Base-by-base conservation (phyloP, 179 eudicot genomes). In the Kewa caespitosa region DNA sequence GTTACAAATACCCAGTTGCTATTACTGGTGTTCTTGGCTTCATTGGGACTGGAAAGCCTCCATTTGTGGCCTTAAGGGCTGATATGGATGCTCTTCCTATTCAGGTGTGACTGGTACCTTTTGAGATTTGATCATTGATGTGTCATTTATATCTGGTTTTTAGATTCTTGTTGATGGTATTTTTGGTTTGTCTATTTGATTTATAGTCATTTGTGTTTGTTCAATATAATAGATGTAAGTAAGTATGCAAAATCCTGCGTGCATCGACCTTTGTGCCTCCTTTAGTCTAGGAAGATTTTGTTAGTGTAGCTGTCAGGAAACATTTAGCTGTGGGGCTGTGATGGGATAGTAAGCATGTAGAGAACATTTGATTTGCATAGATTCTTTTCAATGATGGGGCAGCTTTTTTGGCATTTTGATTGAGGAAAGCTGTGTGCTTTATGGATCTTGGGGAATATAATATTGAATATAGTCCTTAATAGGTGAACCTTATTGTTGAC, bases 61-160 rank as follows among this genome's bases (percentile, higher is more conserved):
- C 98, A 3, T 89, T 86, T 82, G 86, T 93, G 65, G 90, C 85
- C 70, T 82, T 93, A 41, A 85, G 98, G 71, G 98, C 95, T 0
- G 98, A 90, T 80, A 93, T 93, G 97, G 98, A 93, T 79, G 95
- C 97, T 75, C 95, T 93, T 48, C 93, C 95, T 8, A 85, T 93
- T 84, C 93, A 93, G 97, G 98, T 93, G 72, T 65, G 73, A 61
- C 39, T 82, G 36, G 25, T 54, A 28, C 38, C 42, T 62, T 48
- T 67, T 69, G 6, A 11, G 8, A 23, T 50, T 54, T 10, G n/a
- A 18, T 38, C 42, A 6, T 64, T 18, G 71, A 68, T 10, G 28
- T 70, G 30, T 2, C 3, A n/a, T 38, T 7, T 3, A 46, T 46
- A 46, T 46, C 18, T 46, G 3, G 12, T 4, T 46, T 12, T 46